A percentile compares a stretch with the other conserved stretches of the same genome.
Conservation (phyloP, 768 basidiomycete genomes). For the Mycena polygramma region DNA sequence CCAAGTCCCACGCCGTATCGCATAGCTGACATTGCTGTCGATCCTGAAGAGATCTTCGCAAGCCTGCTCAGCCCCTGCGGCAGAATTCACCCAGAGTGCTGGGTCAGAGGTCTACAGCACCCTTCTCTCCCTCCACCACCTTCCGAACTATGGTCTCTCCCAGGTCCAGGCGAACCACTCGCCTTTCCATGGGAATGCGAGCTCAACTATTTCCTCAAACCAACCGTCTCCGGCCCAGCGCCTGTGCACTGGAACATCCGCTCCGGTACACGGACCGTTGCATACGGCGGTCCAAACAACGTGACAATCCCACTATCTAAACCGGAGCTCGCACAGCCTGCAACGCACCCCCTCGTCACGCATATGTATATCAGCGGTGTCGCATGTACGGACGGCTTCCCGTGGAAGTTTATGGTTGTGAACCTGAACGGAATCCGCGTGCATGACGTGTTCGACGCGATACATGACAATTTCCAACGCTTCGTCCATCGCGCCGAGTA, state of each 20-base stretch:
- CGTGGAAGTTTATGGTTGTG: conserved; percentile 68
- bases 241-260: conserved; percentile 65
- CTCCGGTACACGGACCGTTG: conserved; percentile 39
- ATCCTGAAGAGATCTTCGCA: conserved; percentile 48
- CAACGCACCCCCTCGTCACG: conserved; percentile 72
- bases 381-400: conserved; percentile 64
- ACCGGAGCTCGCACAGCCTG: conserved; percentile 66
- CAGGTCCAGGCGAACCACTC: conserved; percentile 51
- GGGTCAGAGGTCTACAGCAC: conserved; percentile 63
- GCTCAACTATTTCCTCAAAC: conserved; percentile 70
- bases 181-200: conserved; percentile 65
- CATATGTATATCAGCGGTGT: conserved; percentile 68
- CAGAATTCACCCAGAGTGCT: conserved; percentile 57
- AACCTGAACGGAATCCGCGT: conserved; percentile 63
- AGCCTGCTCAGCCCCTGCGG: conserved; percentile 48
- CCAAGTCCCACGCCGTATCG: conserved; percentile 31
- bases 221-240: conserved; percentile 54
- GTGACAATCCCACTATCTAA: conserved; percentile 47
- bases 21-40: conserved; percentile 21
- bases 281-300: conserved; percentile 46
- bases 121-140: conserved; percentile 66
- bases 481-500: conserved; percentile 21
- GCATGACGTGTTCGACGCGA: conserved; percentile 63
- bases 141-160: conserved; percentile 60
- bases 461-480: conserved; percentile 58